Base-by-base conservation (phyloP, 257 asterid genomes). In the Orobanche coerulescens region DNA sequence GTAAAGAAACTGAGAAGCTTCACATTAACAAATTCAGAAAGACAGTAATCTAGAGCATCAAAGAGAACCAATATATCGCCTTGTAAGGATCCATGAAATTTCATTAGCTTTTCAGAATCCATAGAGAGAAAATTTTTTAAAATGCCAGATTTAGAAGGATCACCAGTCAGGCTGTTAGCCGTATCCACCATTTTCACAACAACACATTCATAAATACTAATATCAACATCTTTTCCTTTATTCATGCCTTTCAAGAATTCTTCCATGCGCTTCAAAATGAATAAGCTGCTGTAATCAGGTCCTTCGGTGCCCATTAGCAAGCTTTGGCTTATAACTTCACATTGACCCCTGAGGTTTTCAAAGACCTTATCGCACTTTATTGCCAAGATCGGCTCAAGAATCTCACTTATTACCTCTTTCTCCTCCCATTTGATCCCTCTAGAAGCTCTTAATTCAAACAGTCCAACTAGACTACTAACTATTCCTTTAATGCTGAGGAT, bases 1-100 rank as follows among this genome's bases (percentile, higher is more conserved):
- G 79, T 78, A 75, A 93, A 89, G 68, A 93, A 83, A 78, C 80
- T 78, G 68, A 89, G 90, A 62, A 89, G 96, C 73, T 75, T 87
- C 49, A 64, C 65, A 74, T 84, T 84, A 58, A 84, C 88, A 65
- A 79, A 72, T 65, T 93, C 97, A 22, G 99, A 89, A 66, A 48
- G 74, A 70, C 99, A 89, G 53, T 67, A 64, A 65, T 81, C 85
- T 37, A 93, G 74, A 64, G 87, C 78, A 80, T 83, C 97, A 73
- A 93, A 75, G 58, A 93, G 71, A 65, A 89, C 91, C 76, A 87
- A 58, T 58, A 93, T 58, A 78, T 86, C 85, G 15, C 94, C 87
- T 24, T 61, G 83, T 44, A 76, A 87, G 51, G 86, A 75, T 43
- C 78, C 77, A 68, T 77, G 82, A 71, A 86, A 79, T 53, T 79